These are phyloP conservation scores for Didymella pomorum DNA, from an alignment of 2,329 filamentous ascomycete species.

Conservation along the genomic window DNA sequence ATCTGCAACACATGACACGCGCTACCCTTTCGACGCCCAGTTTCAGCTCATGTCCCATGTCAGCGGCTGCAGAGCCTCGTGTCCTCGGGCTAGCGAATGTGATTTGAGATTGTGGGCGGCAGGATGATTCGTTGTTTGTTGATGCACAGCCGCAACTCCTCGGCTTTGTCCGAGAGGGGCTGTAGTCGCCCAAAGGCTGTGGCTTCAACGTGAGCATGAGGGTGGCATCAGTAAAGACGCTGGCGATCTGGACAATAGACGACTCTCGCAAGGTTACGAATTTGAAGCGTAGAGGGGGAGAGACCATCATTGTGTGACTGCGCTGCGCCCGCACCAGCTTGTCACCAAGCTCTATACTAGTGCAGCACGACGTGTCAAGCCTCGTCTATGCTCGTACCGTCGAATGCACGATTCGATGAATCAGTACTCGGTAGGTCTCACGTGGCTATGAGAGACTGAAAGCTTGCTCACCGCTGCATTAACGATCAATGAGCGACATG, in stretches of 20 bases:
- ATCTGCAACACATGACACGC: slow-evolving; percentile 20
- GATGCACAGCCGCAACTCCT: slow-evolving; percentile 24
- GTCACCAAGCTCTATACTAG: background rate
- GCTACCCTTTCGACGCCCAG: slow-evolving; percentile 7
- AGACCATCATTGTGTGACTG: background rate
- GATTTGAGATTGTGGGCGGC: slow-evolving; percentile 9
- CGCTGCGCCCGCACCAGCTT: background rate
- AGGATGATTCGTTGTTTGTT: slow-evolving; percentile 5
- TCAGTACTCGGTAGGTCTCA: background rate
- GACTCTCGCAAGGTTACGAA: background rate
- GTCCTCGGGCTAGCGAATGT: slow-evolving; percentile 10
- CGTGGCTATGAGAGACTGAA: background rate
- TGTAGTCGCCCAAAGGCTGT: slow-evolving; percentile 1
- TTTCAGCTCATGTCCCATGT: slow-evolving; percentile 33
- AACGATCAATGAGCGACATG: background rate
- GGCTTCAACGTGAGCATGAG: background rate
- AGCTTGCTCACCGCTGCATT: background rate
- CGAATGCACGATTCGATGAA: background rate
- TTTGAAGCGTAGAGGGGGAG: too few relatives aligned
- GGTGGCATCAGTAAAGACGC: background rate
- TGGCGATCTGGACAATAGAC: background rate
- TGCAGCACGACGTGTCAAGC: background rate
- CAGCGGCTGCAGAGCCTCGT: slow-evolving; percentile 22
- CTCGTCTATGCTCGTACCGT: background rate
- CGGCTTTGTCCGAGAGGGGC: slow-evolving; percentile 7